These are phyloP conservation scores for Capronia coronata DNA, from an alignment of 2,329 filamentous ascomycete species.

Conservation along the genomic window DNA sequence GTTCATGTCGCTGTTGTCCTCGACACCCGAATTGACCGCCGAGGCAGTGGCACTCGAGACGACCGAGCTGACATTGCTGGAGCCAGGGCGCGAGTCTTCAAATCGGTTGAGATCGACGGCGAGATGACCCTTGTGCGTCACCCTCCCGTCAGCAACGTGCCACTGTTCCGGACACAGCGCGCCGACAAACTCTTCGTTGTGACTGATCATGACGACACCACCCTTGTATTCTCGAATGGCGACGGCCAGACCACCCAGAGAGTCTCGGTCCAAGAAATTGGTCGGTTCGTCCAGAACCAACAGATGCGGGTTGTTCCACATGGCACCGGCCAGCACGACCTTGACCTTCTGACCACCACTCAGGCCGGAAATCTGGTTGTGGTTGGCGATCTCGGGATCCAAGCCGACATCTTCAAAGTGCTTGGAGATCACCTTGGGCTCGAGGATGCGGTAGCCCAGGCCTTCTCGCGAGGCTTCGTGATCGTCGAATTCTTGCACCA, in stretches of 20 bases:
- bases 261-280: constrained; percentile 98
- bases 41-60: constrained; percentile 53
- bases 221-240: constrained; percentile 98
- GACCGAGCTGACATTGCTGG: constrained; percentile 54
- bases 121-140: constrained; percentile 73
- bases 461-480: constrained; percentile 98
- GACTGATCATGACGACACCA: constrained; percentile 97
- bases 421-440: constrained; percentile 90
- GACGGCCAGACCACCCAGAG: constrained; percentile 90
- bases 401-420: constrained; percentile 96
- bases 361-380: constrained; percentile 94
- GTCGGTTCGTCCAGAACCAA: constrained; percentile 97
- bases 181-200: constrained; percentile 98
- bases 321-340: constrained; percentile 89
- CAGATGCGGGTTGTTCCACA: constrained; percentile 99
- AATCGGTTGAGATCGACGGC: constrained; percentile 75
- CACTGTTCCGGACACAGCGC: constrained; percentile 94
- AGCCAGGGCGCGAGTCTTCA: constrained; percentile 68
- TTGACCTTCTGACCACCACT: constrained; percentile 99
- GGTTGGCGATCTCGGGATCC: constrained; percentile 95
- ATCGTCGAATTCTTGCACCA: constrained; percentile 96
- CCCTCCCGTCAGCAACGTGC: constrained; percentile 81
- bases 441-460: constrained; percentile 88
- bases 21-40: constrained; percentile 72
- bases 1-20: constrained; percentile 74